Evolutionary conservation across 768 basidiomycete species (phyloP).

Genomic region (Hemileccinum rubropunctum): DNA sequence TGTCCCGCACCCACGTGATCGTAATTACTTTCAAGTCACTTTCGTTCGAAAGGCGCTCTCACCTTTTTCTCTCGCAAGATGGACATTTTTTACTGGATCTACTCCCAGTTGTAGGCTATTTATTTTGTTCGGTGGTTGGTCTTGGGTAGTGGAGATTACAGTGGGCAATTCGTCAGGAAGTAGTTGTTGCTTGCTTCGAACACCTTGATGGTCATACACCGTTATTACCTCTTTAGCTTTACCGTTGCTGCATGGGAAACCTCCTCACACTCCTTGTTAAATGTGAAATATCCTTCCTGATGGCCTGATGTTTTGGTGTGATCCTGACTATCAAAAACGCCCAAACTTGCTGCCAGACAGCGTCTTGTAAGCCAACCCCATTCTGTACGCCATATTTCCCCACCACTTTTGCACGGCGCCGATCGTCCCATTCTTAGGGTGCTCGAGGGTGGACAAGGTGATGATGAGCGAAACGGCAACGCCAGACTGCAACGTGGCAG

Average conservation of each 20-base stretch:
- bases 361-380: conserved; percentile 7
- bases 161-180: conserved; percentile 7
- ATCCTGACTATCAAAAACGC: no score
- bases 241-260: not conserved
- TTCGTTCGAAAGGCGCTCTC: conserved; percentile 19
- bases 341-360: conserved; percentile 23
- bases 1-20: conserved; percentile 7
- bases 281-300: conserved; percentile 6
- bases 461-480: conserved; percentile 53
- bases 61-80: conserved; percentile 13
- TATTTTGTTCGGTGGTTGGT: conserved; percentile 3
- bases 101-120: conserved; percentile 2
- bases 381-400: conserved; percentile 39
- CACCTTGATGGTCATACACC: conserved; percentile 6
- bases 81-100: conserved; percentile 8
- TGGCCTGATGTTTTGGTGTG: no score
- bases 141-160: conserved; percentile 2
- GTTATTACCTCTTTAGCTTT: not conserved
- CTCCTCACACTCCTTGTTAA: conserved; percentile 11
- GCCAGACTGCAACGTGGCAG: conserved; percentile 71
- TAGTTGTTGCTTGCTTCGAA: conserved; percentile 3
- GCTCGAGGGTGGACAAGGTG: conserved; percentile 63
- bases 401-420: conserved; percentile 64
- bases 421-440: conserved; percentile 58
- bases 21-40: conserved; percentile 1